phyloP scores from a whole-genome alignment of 768 basidiomycete genomes.

The Mrakia gelida region DNA sequence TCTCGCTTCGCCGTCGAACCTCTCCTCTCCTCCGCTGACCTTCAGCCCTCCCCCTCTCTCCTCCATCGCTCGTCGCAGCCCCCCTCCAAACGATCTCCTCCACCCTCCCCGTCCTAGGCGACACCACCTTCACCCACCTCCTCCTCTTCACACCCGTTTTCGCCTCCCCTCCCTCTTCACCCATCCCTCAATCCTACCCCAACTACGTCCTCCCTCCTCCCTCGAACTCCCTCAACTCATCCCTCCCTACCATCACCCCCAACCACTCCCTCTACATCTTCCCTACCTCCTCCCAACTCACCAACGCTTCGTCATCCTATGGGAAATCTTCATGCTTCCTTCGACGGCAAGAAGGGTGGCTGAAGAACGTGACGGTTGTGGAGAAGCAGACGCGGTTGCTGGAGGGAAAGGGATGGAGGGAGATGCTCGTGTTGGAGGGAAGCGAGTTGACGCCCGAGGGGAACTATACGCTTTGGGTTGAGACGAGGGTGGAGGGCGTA shows the following conservation, averaged over 20 bases:
- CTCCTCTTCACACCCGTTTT: conserved; percentile 43
- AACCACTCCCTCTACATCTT: conserved; percentile 40
- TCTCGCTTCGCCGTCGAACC: not conserved
- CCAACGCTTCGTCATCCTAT: conserved; percentile 32
- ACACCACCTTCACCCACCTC: conserved; percentile 40
- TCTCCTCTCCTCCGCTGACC: too few relatives aligned
- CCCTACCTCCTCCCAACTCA: conserved; percentile 34
- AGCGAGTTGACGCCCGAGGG: conserved; percentile 33
- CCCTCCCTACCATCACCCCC: conserved; percentile 22
- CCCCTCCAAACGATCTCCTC: conserved; percentile 30
- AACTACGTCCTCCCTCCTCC: conserved; percentile 43
- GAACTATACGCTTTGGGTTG: conserved; percentile 43
- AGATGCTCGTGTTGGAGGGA: conserved; percentile 34
- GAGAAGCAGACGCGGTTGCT: conserved; percentile 31
- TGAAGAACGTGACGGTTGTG: conserved; percentile 27
- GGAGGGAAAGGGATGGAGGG: conserved; percentile 38
- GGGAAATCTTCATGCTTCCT: conserved; percentile 38
- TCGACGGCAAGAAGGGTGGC: conserved; percentile 6
- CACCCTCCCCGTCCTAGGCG: conserved; percentile 37
- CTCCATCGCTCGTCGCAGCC: not conserved
- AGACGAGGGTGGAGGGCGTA: conserved; percentile 26
- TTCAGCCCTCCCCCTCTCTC: not conserved
- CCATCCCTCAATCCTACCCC: conserved; percentile 42
- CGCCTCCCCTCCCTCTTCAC: conserved; percentile 13
- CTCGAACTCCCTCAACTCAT: not conserved